These are phyloP conservation scores for Golubevia pallescens DNA, from an alignment of 1,284 basidiomycete genomes.

Conservation along the genomic window DNA sequence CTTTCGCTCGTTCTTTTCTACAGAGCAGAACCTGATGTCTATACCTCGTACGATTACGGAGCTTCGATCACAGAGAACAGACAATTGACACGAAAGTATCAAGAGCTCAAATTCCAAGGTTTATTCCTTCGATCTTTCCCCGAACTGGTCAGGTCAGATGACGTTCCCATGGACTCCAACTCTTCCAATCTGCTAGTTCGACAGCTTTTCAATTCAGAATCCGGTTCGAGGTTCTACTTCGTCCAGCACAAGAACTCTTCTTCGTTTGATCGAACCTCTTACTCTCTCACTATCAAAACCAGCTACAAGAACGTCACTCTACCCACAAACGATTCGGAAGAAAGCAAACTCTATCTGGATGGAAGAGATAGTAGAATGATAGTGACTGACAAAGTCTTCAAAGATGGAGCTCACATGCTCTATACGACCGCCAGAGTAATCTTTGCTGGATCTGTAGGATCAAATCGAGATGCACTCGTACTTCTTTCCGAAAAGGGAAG, in stretches of 20 bases:
- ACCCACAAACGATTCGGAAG: too few relatives aligned
- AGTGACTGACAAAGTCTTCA: background rate
- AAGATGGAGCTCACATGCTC: background rate
- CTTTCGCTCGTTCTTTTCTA: too few relatives aligned
- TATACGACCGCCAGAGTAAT: background rate
- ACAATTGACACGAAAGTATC: constrained; percentile 73
- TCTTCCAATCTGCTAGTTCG: too few relatives aligned
- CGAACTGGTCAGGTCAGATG: too few relatives aligned
- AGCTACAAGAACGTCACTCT: background rate
- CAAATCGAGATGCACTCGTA: background rate
- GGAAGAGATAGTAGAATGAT: too few relatives aligned
- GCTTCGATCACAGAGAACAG: constrained; percentile 73
- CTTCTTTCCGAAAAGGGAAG: background rate
- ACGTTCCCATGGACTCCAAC: too few relatives aligned
- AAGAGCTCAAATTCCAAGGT: constrained; percentile 76
- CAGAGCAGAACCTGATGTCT: too few relatives aligned
- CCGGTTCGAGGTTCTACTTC: constrained; percentile 21
- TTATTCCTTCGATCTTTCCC: constrained; percentile 71
- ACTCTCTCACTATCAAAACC: constrained; percentile 21
- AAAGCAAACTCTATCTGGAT: too few relatives aligned
- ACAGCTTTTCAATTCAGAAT: too few relatives aligned
- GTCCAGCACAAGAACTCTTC: constrained; percentile 28
- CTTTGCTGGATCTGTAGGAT: background rate
- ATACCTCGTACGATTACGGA: constrained; percentile 66
- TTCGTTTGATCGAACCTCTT: constrained; percentile 15